phyloP scores from a whole-genome alignment of 228 moss, liverwort and hornwort genomes.

The Sphagnum fallax region DNA sequence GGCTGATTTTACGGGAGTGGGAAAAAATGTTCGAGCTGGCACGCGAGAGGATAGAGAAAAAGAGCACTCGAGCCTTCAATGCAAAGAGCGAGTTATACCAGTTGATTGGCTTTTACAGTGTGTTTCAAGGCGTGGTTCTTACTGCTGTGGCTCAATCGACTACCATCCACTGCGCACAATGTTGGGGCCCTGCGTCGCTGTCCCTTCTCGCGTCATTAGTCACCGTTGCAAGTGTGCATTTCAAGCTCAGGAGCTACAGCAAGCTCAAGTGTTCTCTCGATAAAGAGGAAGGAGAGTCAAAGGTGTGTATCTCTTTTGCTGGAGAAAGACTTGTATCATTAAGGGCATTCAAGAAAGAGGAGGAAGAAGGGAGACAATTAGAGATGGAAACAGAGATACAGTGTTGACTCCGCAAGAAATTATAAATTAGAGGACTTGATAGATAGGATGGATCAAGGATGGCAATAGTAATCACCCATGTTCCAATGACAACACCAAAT shows the following conservation, averaged over 20 bases:
- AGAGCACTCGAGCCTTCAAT: neutral
- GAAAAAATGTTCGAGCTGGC: no score
- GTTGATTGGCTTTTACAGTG: slow-evolving; percentile 5
- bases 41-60: no score
- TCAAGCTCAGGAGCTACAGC: neutral
- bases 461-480: neutral
- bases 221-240: neutral
- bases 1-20: no score
- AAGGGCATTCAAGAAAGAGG: neutral
- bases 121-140: slow-evolving; percentile 3
- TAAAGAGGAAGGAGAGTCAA: neutral
- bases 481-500: neutral
- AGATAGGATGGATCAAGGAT: neutral
- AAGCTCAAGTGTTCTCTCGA: neutral
- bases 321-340: neutral
- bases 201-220: neutral
- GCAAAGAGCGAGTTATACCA: slow-evolving; percentile 5
- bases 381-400: neutral
- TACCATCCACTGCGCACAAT: neutral
- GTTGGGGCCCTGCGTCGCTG: neutral
- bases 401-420: neutral
- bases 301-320: neutral
- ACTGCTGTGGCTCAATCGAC: neutral
- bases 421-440: neutral
- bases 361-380: no score